These are phyloP conservation scores for Pythium vanterpoolii DNA, from an alignment of 352 stramenopile species.

Conservation along the genomic window DNA sequence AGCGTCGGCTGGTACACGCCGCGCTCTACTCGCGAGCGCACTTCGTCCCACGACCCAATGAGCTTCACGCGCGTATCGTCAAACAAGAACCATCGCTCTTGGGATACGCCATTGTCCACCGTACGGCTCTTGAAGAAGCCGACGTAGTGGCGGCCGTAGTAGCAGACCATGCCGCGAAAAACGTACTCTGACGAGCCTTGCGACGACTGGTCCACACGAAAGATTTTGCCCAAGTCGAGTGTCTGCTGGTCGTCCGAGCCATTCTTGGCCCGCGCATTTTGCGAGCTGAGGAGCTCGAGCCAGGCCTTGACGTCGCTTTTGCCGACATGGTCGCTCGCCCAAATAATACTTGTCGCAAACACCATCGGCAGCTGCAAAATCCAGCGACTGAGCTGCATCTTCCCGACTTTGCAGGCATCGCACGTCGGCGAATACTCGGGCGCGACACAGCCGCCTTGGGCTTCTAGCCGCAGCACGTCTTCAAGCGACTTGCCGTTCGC, in stretches of 20 bases:
- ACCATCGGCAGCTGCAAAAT: slow-evolving; percentile 85
- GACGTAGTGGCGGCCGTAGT: slow-evolving; percentile 84
- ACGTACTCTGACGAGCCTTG: slow-evolving; percentile 40
- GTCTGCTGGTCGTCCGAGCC: slow-evolving; percentile 30
- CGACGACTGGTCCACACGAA: slow-evolving; percentile 39
- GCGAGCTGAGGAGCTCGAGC: slow-evolving; percentile 63
- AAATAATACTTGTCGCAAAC: slow-evolving; percentile 82
- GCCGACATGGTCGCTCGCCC: slow-evolving; percentile 62
- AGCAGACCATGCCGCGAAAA: slow-evolving; percentile 82
- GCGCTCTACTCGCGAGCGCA: slow-evolving; percentile 66
- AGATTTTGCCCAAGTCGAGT: slow-evolving; percentile 66
- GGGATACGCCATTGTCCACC: slow-evolving; percentile 42
- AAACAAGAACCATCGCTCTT: slow-evolving; percentile 78
- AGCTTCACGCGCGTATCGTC: slow-evolving; percentile 81
- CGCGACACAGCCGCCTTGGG: slow-evolving; percentile 39
- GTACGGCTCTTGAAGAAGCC: slow-evolving; percentile 80
- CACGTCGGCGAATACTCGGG: slow-evolving; percentile 32
- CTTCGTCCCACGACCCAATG: slow-evolving; percentile 70
- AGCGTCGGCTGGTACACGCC: slow-evolving; percentile 81
- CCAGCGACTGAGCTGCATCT: slow-evolving; percentile 57
- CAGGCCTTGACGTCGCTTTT: slow-evolving; percentile 68
- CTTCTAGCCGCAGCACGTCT: slow-evolving; percentile 50
- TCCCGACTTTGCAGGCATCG: slow-evolving; percentile 45
- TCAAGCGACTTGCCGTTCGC: slow-evolving; percentile 41
- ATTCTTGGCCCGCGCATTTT: slow-evolving; percentile 30